Evolutionary conservation across 2,329 filamentous ascomycete species (phyloP), one percentile per base, ranked within the genome.

Genomic region (Aspergillus tamarii): DNA sequence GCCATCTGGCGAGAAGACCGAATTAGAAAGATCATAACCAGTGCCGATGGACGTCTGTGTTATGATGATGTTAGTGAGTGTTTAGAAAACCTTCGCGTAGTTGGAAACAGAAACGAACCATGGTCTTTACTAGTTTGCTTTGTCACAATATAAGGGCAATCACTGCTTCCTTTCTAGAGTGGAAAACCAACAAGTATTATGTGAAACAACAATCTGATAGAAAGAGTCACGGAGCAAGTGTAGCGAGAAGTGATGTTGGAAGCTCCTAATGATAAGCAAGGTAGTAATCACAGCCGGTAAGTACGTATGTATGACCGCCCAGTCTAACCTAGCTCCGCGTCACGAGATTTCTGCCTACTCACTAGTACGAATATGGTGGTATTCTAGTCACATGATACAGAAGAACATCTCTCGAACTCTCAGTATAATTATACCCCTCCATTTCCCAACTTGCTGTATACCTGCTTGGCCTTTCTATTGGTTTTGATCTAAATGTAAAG

Each of bases 1-100:
- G 78, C 95, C 95, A 84, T 99, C 95, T 70, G 95, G 95, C 56
- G 95, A 98, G 87, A 98, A 99, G 85, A 98, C 96, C 77, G 95
- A 98, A 88, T 99, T 99, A 80, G 93, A 93, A 75, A 99, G 91
- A 88, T 99, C 95, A 84, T 99, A 99, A 77, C 95, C 95, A 76
- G 95, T 99, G 78, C 95, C 95, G 91, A 99, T 99, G 78, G 95
- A 99, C 77, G 95, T 99, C 95, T 99, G 66, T 32, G 56, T 43
- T 43, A 23, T 32, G 28, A 34, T 52, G 26, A n/a, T 48, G 56
- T 56, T 48, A 63, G 43, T 41, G 60, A 63, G 43, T 41, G 60
- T 73, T 68, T 70, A 6, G 9, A 8, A 10, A 39, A 21, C 66
- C 63, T 64, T n/a, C 61, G 34, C 26, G 67, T 68, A 36, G 58